Evolutionary conservation across 1,284 basidiomycete genomes (phyloP).

Genomic region (Ustilago loliicola): DNA sequence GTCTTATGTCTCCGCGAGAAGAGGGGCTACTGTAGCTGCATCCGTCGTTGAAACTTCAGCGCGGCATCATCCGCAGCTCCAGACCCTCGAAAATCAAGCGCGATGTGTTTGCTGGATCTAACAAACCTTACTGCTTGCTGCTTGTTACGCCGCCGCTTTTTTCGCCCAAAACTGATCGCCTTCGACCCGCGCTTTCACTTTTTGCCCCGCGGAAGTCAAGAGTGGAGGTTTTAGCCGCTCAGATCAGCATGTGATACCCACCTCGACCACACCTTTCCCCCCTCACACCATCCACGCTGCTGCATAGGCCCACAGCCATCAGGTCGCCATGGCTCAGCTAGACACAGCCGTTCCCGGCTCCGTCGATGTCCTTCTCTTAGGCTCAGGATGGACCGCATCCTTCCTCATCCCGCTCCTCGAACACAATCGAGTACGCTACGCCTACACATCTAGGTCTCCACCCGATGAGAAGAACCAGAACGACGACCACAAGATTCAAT

Average conservation of each 20-base stretch:
- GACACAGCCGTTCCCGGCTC: not conserved
- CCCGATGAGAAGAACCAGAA: constrained; percentile 63
- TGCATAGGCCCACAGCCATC: not conserved
- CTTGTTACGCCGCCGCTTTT: too few species aligned
- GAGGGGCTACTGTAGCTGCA: too few species aligned
- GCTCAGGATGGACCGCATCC: constrained; percentile 79
- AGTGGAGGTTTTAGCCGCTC: not conserved
- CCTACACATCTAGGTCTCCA: constrained; percentile 75
- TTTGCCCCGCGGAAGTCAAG: not conserved
- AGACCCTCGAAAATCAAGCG: too few species aligned
- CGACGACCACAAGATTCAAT: constrained; percentile 61
- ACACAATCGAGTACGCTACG: constrained; percentile 37
- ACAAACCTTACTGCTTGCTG: too few species aligned
- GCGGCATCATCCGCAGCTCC: too few species aligned
- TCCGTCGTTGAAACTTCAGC: too few species aligned
- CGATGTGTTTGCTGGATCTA: too few species aligned
- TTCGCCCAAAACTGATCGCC: too few species aligned
- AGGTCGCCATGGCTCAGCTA: not conserved
- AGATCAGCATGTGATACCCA: constrained; percentile 1
- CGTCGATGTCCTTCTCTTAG: constrained; percentile 77
- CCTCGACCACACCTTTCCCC: not conserved
- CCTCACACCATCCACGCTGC: not conserved
- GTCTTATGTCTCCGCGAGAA: too few species aligned
- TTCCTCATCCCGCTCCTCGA: constrained; percentile 77
- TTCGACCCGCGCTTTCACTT: not conserved